A percentile compares a stretch with the other conserved stretches of the same genome.
Evolutionary conservation across 176 grass and related monocot genomes (phyloP).

Genomic region (Musa schizocarpa): DNA sequence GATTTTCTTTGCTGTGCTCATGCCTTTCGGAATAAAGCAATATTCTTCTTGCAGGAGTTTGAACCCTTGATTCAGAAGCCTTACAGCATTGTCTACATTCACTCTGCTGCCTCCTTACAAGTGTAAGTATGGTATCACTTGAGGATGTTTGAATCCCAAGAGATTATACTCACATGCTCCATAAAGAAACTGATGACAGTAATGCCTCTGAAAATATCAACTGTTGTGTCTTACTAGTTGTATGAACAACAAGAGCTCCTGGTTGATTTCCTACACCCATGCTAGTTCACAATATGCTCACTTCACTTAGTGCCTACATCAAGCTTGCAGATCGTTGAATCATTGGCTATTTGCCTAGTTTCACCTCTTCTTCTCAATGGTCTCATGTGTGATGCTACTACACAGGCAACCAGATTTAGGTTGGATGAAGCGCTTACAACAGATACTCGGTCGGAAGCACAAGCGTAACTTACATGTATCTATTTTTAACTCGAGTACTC

Average conservation of each 20-base stretch:
- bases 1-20: conserved; percentile 9
- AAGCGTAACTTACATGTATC: conserved; percentile 73
- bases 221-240: background rate
- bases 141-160: background rate
- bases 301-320: background rate
- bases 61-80: conserved; percentile 95
- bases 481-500: too few species aligned
- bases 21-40: conserved; percentile 7
- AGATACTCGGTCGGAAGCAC: conserved; percentile 90
- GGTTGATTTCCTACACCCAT: background rate
- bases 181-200: background rate
- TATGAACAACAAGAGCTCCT: too few species aligned
- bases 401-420: conserved; percentile 82
- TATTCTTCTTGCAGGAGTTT: conserved; percentile 62
- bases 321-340: background rate
- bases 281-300: background rate
- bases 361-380: background rate
- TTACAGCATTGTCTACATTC: conserved; percentile 83
- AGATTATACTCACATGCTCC: background rate
- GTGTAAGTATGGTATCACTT: conserved; percentile 35
- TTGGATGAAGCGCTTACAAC: conserved; percentile 83
- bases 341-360: conserved; percentile 1
- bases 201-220: background rate
- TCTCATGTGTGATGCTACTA: conserved; percentile 1
- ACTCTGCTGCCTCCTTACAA: conserved; percentile 79